A percentile compares a stretch with the other conserved stretches of the same genome.
Conservation (phyloP, 2,329 filamentous ascomycete species). For the Alternaria panax region DNA sequence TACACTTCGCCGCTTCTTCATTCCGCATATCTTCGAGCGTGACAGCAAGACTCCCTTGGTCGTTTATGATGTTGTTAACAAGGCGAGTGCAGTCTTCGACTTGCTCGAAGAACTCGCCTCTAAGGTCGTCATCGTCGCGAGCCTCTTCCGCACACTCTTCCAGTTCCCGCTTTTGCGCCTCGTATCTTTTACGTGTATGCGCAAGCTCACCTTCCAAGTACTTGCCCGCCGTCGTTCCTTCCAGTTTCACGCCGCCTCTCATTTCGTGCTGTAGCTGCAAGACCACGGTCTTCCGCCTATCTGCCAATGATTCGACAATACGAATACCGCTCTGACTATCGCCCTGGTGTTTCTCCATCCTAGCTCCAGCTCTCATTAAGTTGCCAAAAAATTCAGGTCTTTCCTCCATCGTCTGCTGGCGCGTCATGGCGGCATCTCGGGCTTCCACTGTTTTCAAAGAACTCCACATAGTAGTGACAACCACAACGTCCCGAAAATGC, state of each 20-base stretch:
- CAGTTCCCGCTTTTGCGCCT: not conserved
- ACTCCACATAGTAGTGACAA: slow-evolving; percentile 57
- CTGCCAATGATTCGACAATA: not conserved
- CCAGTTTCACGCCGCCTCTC: not conserved
- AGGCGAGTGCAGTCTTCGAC: not conserved
- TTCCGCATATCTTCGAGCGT: not conserved
- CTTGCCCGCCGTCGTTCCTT: not conserved
- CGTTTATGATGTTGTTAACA: not conserved
- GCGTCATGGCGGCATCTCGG: not conserved
- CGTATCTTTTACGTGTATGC: not conserved
- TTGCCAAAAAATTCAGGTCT: slow-evolving; percentile 1
- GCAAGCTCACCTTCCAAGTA: not conserved
- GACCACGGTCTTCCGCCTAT: not conserved
- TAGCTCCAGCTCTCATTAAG: not conserved
- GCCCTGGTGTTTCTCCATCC: not conserved
- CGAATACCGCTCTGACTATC: not conserved
- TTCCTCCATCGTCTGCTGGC: slow-evolving; percentile 2
- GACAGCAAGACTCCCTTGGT: not conserved
- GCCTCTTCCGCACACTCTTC: not conserved
- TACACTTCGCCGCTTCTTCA: not conserved
- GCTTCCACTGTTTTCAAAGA: not conserved
- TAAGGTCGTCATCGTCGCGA: not conserved
- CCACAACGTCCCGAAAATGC: slow-evolving; percentile 51
- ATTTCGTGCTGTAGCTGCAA: slow-evolving; percentile 1
- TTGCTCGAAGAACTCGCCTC: not conserved